Percentiles rank a stretch among this genome's conserved stretches.
phyloP scores from a whole-genome alignment of 1,139 yeast species.

The Kurtzmaniella quercitrusa region DNA sequence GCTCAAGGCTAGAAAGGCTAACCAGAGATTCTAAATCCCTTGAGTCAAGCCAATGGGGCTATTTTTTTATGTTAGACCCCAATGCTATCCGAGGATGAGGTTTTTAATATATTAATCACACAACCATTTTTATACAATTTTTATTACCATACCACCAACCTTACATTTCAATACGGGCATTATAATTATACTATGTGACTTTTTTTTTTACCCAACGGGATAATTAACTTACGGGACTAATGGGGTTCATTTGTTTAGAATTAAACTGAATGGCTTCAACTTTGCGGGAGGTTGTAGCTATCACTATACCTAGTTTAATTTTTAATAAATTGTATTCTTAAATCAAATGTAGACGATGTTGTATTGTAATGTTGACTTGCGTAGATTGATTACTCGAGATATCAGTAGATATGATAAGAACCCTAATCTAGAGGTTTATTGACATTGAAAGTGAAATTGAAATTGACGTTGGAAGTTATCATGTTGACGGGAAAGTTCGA shows the following conservation, averaged over 20 bases:
- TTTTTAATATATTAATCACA: not conserved
- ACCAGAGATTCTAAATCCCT: conserved; percentile 42
- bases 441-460: too few relatives aligned
- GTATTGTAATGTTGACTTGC: too few relatives aligned
- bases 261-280: conserved; percentile 1
- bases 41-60: not conserved
- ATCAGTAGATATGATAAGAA: too few relatives aligned
- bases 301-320: conserved; percentile 3
- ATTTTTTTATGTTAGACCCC: too few relatives aligned
- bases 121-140: not conserved
- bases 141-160: conserved; percentile 1
- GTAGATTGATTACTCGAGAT: too few relatives aligned
- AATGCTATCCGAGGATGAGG: conserved; percentile 3
- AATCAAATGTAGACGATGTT: not conserved
- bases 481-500: too few relatives aligned
- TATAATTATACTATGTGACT: conserved; percentile 4
- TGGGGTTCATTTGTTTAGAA: conserved; percentile 1
- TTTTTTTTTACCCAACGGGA: conserved; percentile 5
- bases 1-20: conserved; percentile 40
- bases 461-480: too few relatives aligned
- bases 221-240: conserved; percentile 2
- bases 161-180: conserved; percentile 1
- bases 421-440: too few relatives aligned
- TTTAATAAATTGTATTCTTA: conserved; percentile 2
- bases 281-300: conserved; percentile 8